A percentile compares a stretch with the other conserved stretches of the same genome.
phyloP scores from a whole-genome alignment of 805 yeast genomes.

The Wickerhamomyces hampshirensis region DNA sequence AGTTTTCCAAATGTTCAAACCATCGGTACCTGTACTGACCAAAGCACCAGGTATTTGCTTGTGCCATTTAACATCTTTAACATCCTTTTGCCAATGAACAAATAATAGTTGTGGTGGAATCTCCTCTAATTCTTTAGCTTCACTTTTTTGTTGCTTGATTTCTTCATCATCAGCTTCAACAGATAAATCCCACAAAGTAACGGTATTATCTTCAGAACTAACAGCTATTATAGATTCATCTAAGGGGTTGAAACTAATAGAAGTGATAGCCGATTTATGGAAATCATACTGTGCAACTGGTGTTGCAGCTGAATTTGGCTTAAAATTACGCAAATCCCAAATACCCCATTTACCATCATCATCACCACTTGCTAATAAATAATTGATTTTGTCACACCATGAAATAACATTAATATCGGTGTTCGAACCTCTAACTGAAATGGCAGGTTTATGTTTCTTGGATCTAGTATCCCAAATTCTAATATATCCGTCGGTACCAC shows the following conservation, averaged over 20 bases:
- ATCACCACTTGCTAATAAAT: constrained; percentile 90
- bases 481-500: constrained; percentile 85
- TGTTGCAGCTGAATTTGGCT: constrained; percentile 44
- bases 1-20: constrained; percentile 93
- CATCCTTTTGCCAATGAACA: constrained; percentile 98
- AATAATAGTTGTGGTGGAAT: constrained; percentile 94
- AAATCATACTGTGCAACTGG: constrained; percentile 95
- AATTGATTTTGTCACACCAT: constrained; percentile 86
- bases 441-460: constrained; percentile 85
- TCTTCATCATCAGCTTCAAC: constrained; percentile 99
- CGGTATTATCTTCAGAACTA: constrained; percentile 94
- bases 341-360: constrained; percentile 98
- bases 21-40: constrained; percentile 93
- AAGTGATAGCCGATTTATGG: constrained; percentile 91
- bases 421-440: constrained; percentile 73
- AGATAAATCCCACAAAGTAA: constrained; percentile 95
- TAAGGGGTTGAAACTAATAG: constrained; percentile 89
- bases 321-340: constrained; percentile 91
- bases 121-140: constrained; percentile 73
- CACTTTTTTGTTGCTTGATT: constrained; percentile 77
- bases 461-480: constrained; percentile 97
- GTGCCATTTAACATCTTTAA: constrained; percentile 98
- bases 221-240: constrained; percentile 96
- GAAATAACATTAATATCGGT: constrained; percentile 92
- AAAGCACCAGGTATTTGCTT: constrained; percentile 93